Base-by-base conservation (phyloP, 208 protist species). In the Acanthamoeba healyi region DNA sequence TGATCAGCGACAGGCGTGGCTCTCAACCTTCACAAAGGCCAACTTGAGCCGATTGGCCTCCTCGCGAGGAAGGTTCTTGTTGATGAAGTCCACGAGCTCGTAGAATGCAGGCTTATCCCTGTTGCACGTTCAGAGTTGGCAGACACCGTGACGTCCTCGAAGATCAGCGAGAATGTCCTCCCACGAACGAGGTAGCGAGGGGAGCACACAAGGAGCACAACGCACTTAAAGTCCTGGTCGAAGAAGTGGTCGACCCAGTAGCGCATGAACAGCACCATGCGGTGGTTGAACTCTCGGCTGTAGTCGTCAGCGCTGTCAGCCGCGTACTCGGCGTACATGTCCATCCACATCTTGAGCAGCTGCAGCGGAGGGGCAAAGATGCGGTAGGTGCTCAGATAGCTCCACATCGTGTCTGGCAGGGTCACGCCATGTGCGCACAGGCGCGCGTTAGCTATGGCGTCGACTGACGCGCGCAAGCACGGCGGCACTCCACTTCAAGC, bases 221-320 rank as follows among this genome's bases (percentile, higher is more conserved):
- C 40, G 74, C 51, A 54, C 74, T 87, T 87, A 22, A 87, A 87
- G 79, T 87, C 79, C 46, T 61, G 49, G 14, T 87, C 79, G 24
- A 87, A 61, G 49, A 87, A 87, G 42, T 87, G 24, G 26, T 87
- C 46, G 4, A 87, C 79, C 79, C 79, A 87, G 49, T 87, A 87
- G 29, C 67, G 67, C 67, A 77, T 44, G 67, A 77, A 77, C 34
- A 36, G 67, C 9, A 42, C 29, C 67, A 77, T 77, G 34, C 67
- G 67, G 19, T 77, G n/a, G 22, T 77, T 77, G 34, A 77, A 77
- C 24, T 77, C 67, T 1, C 67, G 29, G 67, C 29, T 77, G 6
- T 77, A 44, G 15, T 38, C 67, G 67, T 65, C 26, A n/a, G n/a
- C n/a, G 4, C 10, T 12, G 5, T 65, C 58, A 2, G n/a, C 32